Base-by-base conservation (phyloP, 2,329 filamentous ascomycete species). In the Coniella vitis region DNA sequence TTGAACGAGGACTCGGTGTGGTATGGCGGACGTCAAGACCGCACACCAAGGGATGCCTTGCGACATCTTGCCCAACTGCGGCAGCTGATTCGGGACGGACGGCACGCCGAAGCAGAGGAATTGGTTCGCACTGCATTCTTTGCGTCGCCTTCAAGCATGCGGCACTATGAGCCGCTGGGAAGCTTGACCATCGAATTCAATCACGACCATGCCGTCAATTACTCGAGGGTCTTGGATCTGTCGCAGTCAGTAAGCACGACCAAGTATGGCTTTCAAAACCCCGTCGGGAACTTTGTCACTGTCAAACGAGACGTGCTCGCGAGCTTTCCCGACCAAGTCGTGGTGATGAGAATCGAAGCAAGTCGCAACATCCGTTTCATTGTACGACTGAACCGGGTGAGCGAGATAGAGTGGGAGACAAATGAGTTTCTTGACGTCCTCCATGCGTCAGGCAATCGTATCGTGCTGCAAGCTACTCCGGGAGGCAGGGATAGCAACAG, bases 1-100 rank as follows among this genome's bases (percentile, higher is more conserved):
- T 58, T 75, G 22, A 75, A 74, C 43, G 72, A 75, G 53, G 69
- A 75, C 51, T 71, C 69, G 3, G 64, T 71, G 2, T 72, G 68
- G 69, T 72, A 71, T 56, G 70, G 70, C 46, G 69, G 69, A 10
- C 63, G 61, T 4, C 69, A 70, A 52, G 60, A 70, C 47, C 67
- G 72, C 14, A 69, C 65, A 16, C 69, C 69, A 17, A 63, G 60
- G 36, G 61, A 67, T 38, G 66, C 69, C 4, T 52, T 63, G 36
- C 54, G 55, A 43, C 61, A 69, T 52, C 60, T 74, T 3, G 61
- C 65, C 35, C 58, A 55, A 16, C 57, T 74, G 5, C 62, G 71
- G 46, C 57, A 66, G 42, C 59, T 70, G 14, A 69, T 74, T 48
- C 65, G 68, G 7, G 58, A 60, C 4, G 65, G 65, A 7, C 58